Percentiles rank a stretch among this genome's conserved stretches.
Evolutionary conservation across 257 asterid genomes (phyloP).

Genomic region (Rehmannia glutinosa): DNA sequence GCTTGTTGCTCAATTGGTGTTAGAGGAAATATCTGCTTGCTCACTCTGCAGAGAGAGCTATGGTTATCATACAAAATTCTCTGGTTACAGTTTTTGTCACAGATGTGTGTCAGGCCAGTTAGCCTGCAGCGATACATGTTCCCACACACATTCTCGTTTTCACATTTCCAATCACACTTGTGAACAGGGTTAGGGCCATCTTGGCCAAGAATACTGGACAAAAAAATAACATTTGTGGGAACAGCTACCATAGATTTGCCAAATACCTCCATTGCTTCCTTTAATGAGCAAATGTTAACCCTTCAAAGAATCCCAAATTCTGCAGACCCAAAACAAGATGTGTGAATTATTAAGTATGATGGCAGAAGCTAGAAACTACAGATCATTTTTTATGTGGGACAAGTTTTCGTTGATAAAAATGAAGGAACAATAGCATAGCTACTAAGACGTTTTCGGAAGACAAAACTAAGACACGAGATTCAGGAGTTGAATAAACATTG

Average conservation of each 20-base stretch:
- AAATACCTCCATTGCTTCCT: slow-evolving; percentile 66
- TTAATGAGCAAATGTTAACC: slow-evolving; percentile 15
- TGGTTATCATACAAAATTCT: slow-evolving; percentile 86
- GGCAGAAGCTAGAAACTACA: not conserved
- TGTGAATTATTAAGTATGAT: slow-evolving; percentile 7
- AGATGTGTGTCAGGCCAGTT: slow-evolving; percentile 79
- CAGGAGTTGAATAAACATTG: not conserved
- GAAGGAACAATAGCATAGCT: not conserved
- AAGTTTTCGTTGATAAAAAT: not conserved
- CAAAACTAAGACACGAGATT: not conserved
- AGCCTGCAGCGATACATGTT: slow-evolving; percentile 86
- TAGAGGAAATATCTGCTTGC: slow-evolving; percentile 65
- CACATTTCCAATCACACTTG: slow-evolving; percentile 94
- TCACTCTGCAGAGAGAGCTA: slow-evolving; percentile 86
- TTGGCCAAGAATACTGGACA: slow-evolving; percentile 86
- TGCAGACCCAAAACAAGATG: slow-evolving; percentile 52
- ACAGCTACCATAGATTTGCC: slow-evolving; percentile 64
- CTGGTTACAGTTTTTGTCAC: slow-evolving; percentile 96
- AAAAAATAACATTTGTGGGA: slow-evolving; percentile 74
- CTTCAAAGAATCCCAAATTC: slow-evolving; percentile 30
- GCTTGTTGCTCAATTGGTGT: slow-evolving; percentile 76
- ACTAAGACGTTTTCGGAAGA: slow-evolving; percentile 3
- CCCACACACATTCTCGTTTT: slow-evolving; percentile 71
- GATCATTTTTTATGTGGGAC: not conserved
- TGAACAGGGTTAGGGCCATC: slow-evolving; percentile 77